Evolutionary conservation across 1,284 basidiomycete genomes (phyloP).

Genomic region (Singerocomus rubriflavus): DNA sequence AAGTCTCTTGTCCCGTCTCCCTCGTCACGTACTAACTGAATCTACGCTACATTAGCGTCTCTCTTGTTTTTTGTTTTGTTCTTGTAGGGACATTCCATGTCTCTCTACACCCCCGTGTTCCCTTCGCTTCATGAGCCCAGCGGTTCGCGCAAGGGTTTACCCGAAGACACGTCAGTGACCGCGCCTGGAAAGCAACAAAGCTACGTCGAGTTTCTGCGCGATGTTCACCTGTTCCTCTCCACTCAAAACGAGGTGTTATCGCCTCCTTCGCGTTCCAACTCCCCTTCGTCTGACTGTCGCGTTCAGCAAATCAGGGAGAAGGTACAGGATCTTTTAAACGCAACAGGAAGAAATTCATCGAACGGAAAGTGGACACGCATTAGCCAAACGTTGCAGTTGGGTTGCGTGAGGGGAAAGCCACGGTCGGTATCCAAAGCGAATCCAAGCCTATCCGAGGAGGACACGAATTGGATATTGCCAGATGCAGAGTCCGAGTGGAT

Average conservation of each 20-base stretch:
- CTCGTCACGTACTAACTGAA: neutral
- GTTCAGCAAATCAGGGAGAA: constrained; percentile 24
- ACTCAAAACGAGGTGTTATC: constrained; percentile 32
- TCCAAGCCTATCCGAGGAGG: constrained; percentile 10
- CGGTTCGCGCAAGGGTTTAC: constrained; percentile 6
- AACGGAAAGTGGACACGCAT: constrained; percentile 27
- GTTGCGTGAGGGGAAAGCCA: constrained; percentile 30
- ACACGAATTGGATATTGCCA: constrained; percentile 31
- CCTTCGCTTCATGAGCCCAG: constrained; percentile 19
- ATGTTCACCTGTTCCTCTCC: constrained; percentile 33
- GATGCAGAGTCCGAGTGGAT: constrained; percentile 35
- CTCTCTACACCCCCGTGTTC: constrained; percentile 35
- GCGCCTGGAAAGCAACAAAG: constrained; percentile 12
- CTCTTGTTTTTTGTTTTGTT: neutral
- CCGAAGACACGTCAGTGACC: neutral
- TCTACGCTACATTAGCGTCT: neutral
- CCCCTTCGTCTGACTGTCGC: constrained; percentile 23
- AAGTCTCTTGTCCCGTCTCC: neutral
- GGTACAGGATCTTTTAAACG: constrained; percentile 17
- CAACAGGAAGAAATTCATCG: constrained; percentile 14
- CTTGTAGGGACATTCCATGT: constrained; percentile 21
- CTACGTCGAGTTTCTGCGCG: constrained; percentile 29
- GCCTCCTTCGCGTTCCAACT: constrained; percentile 29
- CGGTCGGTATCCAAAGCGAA: constrained; percentile 9
- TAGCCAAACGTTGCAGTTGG: constrained; percentile 29